Percentiles rank a stretch among this genome's conserved stretches.
These are phyloP conservation scores for Anthostomella pinea DNA, from an alignment of 2,329 filamentous ascomycete species.

Conservation along the genomic window DNA sequence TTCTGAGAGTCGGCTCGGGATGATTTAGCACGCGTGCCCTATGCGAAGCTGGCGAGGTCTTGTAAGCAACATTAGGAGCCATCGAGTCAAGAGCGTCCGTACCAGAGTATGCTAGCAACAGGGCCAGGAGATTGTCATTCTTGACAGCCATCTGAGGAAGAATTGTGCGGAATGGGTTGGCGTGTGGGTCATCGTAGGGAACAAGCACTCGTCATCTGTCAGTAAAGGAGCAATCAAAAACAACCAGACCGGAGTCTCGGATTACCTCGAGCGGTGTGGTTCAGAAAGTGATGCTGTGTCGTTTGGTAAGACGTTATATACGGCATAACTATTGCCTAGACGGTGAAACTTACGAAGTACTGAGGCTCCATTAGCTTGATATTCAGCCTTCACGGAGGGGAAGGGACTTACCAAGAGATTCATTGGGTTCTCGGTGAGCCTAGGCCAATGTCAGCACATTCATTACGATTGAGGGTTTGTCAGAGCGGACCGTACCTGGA, in stretches of 20 bases:
- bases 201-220: constrained; percentile 50
- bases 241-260: background rate
- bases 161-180: constrained; percentile 52
- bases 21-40: constrained; percentile 72
- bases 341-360: constrained; percentile 45
- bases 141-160: constrained; percentile 61
- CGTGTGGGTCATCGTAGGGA: constrained; percentile 49
- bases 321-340: background rate
- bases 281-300: constrained; percentile 64
- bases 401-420: constrained; percentile 58
- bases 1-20: constrained; percentile 71
- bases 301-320: constrained; percentile 18
- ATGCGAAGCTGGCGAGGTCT: constrained; percentile 60
- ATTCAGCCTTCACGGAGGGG: background rate
- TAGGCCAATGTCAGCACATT: constrained; percentile 37
- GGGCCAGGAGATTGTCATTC: constrained; percentile 69
- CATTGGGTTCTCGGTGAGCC: constrained; percentile 69
- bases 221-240: constrained; percentile 23
- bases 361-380: constrained; percentile 28
- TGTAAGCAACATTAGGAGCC: constrained; percentile 12
- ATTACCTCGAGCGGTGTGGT: constrained; percentile 70
- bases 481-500: constrained; percentile 32
- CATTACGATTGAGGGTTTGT: background rate
- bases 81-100: constrained; percentile 15
- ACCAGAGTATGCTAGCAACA: constrained; percentile 74